These are phyloP conservation scores for Aspergillus nomiae DNA, from an alignment of 2,329 filamentous ascomycete genomes.

Conservation along the genomic window DNA sequence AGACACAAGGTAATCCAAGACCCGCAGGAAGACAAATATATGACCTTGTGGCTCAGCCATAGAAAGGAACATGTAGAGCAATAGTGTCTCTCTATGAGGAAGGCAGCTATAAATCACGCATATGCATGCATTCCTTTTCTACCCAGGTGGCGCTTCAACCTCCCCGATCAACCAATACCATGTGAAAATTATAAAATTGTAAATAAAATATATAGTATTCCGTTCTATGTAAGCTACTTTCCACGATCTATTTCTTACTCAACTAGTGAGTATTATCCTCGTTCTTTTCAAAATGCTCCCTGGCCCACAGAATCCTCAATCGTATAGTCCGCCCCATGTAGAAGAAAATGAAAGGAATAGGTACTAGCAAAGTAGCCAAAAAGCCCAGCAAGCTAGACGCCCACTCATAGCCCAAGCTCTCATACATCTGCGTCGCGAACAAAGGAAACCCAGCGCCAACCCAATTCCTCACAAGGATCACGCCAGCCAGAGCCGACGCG, in stretches of 20 bases:
- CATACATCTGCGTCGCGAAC: constrained; percentile 41
- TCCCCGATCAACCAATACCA: no score
- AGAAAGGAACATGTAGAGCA: no score
- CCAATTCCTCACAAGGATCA: constrained; percentile 72
- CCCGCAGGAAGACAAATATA: no score
- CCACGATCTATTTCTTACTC: not conserved
- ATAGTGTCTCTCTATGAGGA: no score
- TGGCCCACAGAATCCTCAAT: constrained; percentile 31
- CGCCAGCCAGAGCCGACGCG: constrained; percentile 73
- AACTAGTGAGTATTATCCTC: constrained; percentile 28
- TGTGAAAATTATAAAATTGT: no score
- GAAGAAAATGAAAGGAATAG: constrained; percentile 44
- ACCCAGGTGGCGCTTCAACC: no score
- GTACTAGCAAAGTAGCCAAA: constrained; percentile 38
- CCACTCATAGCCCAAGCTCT: constrained; percentile 39
- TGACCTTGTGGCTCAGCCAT: no score
- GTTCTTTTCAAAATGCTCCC: constrained; percentile 31
- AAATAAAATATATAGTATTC: no score
- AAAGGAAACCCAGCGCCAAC: constrained; percentile 36
- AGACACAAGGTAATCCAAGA: no score
- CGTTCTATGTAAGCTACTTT: not conserved
- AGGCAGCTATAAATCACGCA: no score
- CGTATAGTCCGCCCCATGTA: constrained; percentile 34
- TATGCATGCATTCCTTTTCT: no score
- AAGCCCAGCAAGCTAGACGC: constrained; percentile 42